phyloP scores from a whole-genome alignment of 306 rosid genomes.

The Lithocarpus polystachyus region DNA sequence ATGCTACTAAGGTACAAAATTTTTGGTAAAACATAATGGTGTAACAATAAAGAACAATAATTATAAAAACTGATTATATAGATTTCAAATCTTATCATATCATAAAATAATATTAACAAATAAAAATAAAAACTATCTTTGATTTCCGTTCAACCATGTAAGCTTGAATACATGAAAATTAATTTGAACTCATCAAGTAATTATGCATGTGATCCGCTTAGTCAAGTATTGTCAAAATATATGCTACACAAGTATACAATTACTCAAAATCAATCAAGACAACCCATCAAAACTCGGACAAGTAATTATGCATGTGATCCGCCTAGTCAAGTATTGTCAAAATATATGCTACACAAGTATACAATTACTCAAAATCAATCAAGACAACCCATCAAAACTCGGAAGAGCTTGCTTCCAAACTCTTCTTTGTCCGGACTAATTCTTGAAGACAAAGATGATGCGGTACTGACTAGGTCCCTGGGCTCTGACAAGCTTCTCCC shows the following conservation, averaged over 20 bases:
- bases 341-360: neutral
- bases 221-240: neutral
- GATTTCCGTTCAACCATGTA: neutral
- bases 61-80: too few relatives aligned
- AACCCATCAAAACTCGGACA: too few relatives aligned
- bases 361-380: neutral
- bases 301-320: neutral
- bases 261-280: neutral
- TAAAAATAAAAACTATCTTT: neutral
- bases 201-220: neutral
- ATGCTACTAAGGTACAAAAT: too few relatives aligned
- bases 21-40: too few relatives aligned
- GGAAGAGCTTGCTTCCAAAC: constrained; percentile 47
- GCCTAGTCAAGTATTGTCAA: neutral
- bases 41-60: too few relatives aligned
- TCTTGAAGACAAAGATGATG: constrained; percentile 18
- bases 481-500: constrained; percentile 53
- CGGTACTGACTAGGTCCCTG: constrained; percentile 24
- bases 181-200: neutral
- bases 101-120: too few relatives aligned
- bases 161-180: neutral
- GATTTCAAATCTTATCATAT: too few relatives aligned
- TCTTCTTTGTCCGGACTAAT: constrained; percentile 28
- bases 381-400: neutral
- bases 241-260: neutral